A percentile compares a stretch with the other conserved stretches of the same genome.
These are phyloP conservation scores for Tetraselmis striata DNA, from an alignment of 139 green algal species.

Conservation along the genomic window DNA sequence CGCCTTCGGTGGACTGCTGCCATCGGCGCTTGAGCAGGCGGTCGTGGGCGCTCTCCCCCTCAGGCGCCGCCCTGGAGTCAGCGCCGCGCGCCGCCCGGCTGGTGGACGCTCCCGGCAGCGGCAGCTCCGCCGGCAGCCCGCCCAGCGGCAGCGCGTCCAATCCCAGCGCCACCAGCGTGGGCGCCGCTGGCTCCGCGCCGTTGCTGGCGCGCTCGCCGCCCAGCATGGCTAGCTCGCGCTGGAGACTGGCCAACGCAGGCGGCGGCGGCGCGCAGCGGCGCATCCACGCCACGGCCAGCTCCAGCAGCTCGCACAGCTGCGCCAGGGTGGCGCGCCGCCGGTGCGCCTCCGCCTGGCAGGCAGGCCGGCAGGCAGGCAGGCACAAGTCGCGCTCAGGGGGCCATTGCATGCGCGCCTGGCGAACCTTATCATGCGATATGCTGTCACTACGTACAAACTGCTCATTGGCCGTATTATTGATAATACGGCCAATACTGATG, in stretches of 20 bases:
- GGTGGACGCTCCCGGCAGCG: neutral
- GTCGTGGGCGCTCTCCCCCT: neutral
- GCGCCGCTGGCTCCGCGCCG: neutral
- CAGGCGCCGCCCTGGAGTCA: too few species aligned
- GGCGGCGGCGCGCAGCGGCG: neutral
- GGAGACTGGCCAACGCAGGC: neutral
- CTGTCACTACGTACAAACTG: too few species aligned
- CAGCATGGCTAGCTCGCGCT: neutral
- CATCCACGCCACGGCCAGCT: neutral
- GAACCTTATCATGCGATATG: too few species aligned
- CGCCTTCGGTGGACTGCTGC: neutral
- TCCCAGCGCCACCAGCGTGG: neutral
- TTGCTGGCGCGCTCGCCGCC: neutral
- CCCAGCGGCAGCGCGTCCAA: neutral
- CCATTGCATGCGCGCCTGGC: too few species aligned
- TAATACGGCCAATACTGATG: too few species aligned
- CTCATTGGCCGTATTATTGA: too few species aligned
- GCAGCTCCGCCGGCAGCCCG: neutral
- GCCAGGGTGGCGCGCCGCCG: neutral
- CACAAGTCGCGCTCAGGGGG: too few species aligned
- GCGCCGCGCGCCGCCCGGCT: too few species aligned
- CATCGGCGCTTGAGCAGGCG: neutral
- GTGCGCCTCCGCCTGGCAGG: neutral
- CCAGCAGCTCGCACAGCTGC: neutral
- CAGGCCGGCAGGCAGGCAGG: too few species aligned